Conservation (phyloP, 1,139 yeast genomes). For the Candida sp. region DNA sequence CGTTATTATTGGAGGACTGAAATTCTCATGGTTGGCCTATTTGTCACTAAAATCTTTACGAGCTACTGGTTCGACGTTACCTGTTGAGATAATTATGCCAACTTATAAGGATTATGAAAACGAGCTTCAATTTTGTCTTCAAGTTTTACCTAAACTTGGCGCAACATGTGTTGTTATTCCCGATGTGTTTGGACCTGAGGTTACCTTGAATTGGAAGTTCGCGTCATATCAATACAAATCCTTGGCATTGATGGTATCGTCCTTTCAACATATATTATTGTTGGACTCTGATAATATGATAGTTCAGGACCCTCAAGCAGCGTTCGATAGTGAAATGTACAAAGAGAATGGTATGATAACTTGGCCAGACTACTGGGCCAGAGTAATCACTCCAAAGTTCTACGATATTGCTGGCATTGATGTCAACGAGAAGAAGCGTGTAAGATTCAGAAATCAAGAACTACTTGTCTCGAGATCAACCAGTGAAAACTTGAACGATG, state of each 20-base stretch:
- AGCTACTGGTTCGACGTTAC: slow-evolving; percentile 32
- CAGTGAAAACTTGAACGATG: slow-evolving; percentile 7
- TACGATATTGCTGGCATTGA: slow-evolving; percentile 60
- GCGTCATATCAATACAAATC: slow-evolving; percentile 39
- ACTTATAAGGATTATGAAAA: slow-evolving; percentile 25
- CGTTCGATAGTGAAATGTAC: slow-evolving; percentile 56
- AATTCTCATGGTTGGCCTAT: slow-evolving; percentile 38
- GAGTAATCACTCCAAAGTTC: slow-evolving; percentile 66
- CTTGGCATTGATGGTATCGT: slow-evolving; percentile 35
- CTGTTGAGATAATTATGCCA: slow-evolving; percentile 38
- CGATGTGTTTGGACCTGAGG: slow-evolving; percentile 31
- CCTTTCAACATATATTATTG: slow-evolving; percentile 39
- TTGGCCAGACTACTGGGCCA: slow-evolving; percentile 86
- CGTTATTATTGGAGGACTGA: slow-evolving; percentile 37
- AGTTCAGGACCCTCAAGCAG: slow-evolving; percentile 30
- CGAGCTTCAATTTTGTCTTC: slow-evolving; percentile 24
- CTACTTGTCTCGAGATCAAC: slow-evolving; percentile 7
- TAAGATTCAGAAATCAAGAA: slow-evolving; percentile 21
- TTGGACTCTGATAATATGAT: slow-evolving; percentile 42
- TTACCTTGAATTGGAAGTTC: slow-evolving; percentile 31
- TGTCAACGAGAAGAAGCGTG: slow-evolving; percentile 22
- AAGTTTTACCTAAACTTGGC: slow-evolving; percentile 19
- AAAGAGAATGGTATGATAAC: slow-evolving; percentile 55
- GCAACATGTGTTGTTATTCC: slow-evolving; percentile 33
- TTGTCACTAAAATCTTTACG: slow-evolving; percentile 31